These are phyloP conservation scores for Auriscalpium orientale DNA, from an alignment of 768 basidiomycete genomes.

Conservation along the genomic window DNA sequence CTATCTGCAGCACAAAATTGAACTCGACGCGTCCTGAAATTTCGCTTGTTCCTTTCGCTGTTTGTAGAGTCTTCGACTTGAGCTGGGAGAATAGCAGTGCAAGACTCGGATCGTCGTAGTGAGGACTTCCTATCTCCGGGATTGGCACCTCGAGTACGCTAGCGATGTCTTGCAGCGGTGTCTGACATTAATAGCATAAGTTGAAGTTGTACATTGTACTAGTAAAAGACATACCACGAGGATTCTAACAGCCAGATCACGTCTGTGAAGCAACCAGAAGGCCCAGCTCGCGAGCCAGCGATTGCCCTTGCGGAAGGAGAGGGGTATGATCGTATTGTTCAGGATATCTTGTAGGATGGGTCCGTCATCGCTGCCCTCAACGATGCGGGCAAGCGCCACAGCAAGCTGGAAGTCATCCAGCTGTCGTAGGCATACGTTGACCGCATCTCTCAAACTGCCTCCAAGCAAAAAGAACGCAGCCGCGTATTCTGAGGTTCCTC, in stretches of 20 bases:
- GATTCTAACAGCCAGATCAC: conserved; percentile 86
- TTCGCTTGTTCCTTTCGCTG: conserved; percentile 87
- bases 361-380: conserved; percentile 78
- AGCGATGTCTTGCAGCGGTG: conserved; percentile 70
- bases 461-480: conserved; percentile 96
- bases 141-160: conserved; percentile 45
- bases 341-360: conserved; percentile 68
- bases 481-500: conserved; percentile 69
- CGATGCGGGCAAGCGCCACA: conserved; percentile 74
- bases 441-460: conserved; percentile 81
- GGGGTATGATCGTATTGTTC: conserved; percentile 68
- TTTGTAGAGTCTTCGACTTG: conserved; percentile 84
- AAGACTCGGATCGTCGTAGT: conserved; percentile 92
- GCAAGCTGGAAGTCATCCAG: conserved; percentile 88
- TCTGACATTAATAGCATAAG: conserved; percentile 33
- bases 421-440: conserved; percentile 83
- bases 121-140: conserved; percentile 68
- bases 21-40: conserved; percentile 86
- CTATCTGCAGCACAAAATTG: conserved; percentile 92
- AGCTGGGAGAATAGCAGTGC: conserved; percentile 86
- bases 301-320: conserved; percentile 81
- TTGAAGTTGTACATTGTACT: too few species aligned
- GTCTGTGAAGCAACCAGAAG: conserved; percentile 85
- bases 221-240: conserved; percentile 55
- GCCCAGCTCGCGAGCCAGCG: conserved; percentile 95